Evolutionary conservation across 1,139 yeast genomes (phyloP).

Genomic region (Nadsonia starkeyi-henricii): DNA sequence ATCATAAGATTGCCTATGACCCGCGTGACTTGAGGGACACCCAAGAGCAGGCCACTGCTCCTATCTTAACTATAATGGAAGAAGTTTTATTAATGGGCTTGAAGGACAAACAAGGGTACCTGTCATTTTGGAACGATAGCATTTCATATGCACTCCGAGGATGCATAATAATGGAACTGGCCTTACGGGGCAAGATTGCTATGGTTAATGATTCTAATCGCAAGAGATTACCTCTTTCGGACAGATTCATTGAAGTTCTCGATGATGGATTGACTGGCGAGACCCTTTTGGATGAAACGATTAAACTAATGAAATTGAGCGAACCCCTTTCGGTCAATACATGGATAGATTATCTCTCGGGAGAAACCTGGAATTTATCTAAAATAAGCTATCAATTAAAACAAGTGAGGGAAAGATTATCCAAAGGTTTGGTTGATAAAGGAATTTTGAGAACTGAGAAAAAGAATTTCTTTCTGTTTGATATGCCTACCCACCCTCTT

Average conservation of each 20-base stretch:
- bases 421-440: slow-evolving; percentile 93
- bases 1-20: slow-evolving; percentile 68
- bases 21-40: slow-evolving; percentile 49
- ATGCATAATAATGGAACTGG: slow-evolving; percentile 80
- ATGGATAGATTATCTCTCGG: slow-evolving; percentile 91
- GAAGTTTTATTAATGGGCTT: slow-evolving; percentile 86
- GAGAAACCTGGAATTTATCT: slow-evolving; percentile 92
- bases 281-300: slow-evolving; percentile 83
- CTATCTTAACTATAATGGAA: slow-evolving; percentile 85
- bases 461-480: slow-evolving; percentile 84
- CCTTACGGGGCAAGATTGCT: slow-evolving; percentile 77
- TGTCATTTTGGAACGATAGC: slow-evolving; percentile 96
- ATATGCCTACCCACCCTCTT: slow-evolving; percentile 97
- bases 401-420: slow-evolving; percentile 91
- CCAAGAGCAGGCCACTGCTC: slow-evolving; percentile 37
- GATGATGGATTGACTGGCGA: slow-evolving; percentile 88
- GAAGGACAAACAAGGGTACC: slow-evolving; percentile 89
- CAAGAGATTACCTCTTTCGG: slow-evolving; percentile 74
- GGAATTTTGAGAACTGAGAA: slow-evolving; percentile 95
- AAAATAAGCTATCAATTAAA: slow-evolving; percentile 90
- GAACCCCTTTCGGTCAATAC: slow-evolving; percentile 71
- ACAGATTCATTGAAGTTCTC: slow-evolving; percentile 74
- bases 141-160: slow-evolving; percentile 94
- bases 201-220: slow-evolving; percentile 91
- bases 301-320: slow-evolving; percentile 77